Base-by-base conservation (phyloP, 106 monocot species). In the Dioscorea alata region DNA sequence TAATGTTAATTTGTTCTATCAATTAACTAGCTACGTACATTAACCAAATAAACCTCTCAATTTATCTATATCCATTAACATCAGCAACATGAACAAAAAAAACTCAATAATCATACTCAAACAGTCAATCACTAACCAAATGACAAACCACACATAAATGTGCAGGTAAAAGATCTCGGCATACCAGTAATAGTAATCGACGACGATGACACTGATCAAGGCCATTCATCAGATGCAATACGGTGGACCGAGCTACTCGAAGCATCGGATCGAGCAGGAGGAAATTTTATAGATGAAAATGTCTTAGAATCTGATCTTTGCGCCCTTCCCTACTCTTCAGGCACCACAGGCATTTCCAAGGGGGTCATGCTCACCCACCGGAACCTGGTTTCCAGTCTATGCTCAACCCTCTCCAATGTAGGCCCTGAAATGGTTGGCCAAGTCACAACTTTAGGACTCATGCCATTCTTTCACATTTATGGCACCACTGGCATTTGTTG, bases 401-500 rank as follows among this genome's bases (percentile, higher is more conserved):
- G 84, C 72, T 89, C 91, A 9, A 80, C 82, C 24, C 83, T 96
- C 34, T 82, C 74, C 69, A 61, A 65, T 18, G 81, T 91, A 2
- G 57, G 73, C 0, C 70, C 60, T 10, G 95, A 91, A 4, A 74
- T 80, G 88, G 65, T 76, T 1, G 95, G 95, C 4, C 80, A 88
- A 23, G 77, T 86, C 57, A 80, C 75, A 2, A 79, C 78, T 7
- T 79, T 91, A 12, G 95, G 95, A 33, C 80, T 96, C 23, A 91
- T 96, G 78, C 95, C 91, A 15, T 89, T 96, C 79, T 96, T 96
- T 76, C 95, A 96, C 82, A 91, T 91, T 64, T 96, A 96, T 63
- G 96, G 96, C 60, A 86, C 83, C 73, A 83, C 82, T n/a, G 96
- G 96, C 50, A 97, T 97, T 33, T 92, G 89, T 67, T 97, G 96